Evolutionary conservation across 1,284 basidiomycete genomes (phyloP), one percentile per base, ranked within the genome.

Genomic region (Ganoderma sp.): DNA sequence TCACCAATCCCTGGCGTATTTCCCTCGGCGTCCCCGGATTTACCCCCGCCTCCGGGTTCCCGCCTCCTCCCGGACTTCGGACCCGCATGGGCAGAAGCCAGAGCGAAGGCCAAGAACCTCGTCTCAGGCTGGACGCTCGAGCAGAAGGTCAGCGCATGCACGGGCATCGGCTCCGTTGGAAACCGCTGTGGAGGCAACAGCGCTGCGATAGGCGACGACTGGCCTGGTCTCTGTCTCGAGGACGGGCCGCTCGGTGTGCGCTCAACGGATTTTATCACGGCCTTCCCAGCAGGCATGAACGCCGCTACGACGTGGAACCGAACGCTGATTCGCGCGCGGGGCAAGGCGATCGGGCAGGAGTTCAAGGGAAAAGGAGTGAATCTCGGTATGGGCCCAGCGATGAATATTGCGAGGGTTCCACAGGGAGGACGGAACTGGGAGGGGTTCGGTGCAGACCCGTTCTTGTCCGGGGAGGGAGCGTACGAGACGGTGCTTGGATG

Each of bases 361-460:
- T 89, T 91, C 79, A 84, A 85, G 69, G 89, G 86, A 43, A 95
- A 96, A 77, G 95, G 95, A 52, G 90, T 92, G 67, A 86, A 97
- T 75, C 84, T 91, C 59, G 87, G 87, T 7, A 81, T 91, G 32
- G 87, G 88, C 3, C 84, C 87, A 0, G 84, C 80, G 88, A 91
- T 91, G 88, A 92, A 92, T 75, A 83, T 92, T 79, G 91, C 88
- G 34, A 87, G 90, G 64, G 78, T 87, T 41, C 84, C 88, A 0
- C 81, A 85, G 72, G 89, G 85, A 3, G 94, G 94, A 0, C 82
- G 94, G 10, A 94, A 93, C 78, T 96, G 92, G 92, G 94, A 96
- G 82, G 92, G 92, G 8, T 95, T 93, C 71, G 90, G 92, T 60
- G 89, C 85, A 17, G 90, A 93, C 76, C 92, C 93, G 0, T 95